phyloP scores from a whole-genome alignment of 75 land plant genomes.

The Larix kaempferi region DNA sequence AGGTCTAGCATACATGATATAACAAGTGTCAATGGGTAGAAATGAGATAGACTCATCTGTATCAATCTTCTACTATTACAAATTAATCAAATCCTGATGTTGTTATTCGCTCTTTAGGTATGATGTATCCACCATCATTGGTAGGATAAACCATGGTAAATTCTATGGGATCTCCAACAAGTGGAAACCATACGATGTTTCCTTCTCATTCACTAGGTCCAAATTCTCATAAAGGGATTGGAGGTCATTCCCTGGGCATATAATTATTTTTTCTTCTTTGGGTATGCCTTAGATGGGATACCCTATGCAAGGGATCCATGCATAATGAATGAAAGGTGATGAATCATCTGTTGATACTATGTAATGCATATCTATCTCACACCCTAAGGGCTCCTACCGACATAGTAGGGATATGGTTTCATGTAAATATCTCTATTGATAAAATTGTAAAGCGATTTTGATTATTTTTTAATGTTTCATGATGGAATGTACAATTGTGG shows the following conservation, averaged over 20 bases:
- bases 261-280: conserved; percentile 6
- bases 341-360: too few relatives aligned
- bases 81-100: neutral
- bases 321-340: neutral
- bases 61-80: conserved; percentile 10
- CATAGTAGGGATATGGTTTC: too few relatives aligned
- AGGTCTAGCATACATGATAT: conserved; percentile 73
- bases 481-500: too few relatives aligned
- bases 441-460: too few relatives aligned
- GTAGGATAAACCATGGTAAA: conserved; percentile 5
- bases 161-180: neutral
- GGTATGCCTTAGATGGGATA: conserved; percentile 11
- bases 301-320: neutral
- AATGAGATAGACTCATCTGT: conserved; percentile 8
- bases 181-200: neutral
- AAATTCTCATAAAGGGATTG: conserved; percentile 1
- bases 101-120: neutral
- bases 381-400: too few relatives aligned
- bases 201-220: neutral
- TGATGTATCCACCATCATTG: neutral
- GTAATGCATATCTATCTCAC: too few relatives aligned
- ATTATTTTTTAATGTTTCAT: too few relatives aligned
- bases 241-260: neutral
- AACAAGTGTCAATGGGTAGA: conserved; percentile 34
- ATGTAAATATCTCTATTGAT: too few relatives aligned